Conservation (phyloP, 208 protist species). For the Lotmaria passim region DNA sequence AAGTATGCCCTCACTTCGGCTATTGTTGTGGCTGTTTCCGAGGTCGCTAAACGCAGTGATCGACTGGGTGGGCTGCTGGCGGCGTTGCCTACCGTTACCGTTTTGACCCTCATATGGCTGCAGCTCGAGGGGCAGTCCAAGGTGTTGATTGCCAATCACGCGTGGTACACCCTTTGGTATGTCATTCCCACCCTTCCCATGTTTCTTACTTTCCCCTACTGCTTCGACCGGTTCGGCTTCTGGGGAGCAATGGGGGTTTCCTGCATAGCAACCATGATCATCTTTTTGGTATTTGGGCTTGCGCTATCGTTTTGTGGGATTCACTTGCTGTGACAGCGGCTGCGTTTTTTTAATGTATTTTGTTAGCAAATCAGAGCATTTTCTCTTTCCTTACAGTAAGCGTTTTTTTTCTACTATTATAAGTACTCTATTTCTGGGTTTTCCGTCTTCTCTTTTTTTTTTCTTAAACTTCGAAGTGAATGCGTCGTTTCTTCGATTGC, state of each 20-base stretch:
- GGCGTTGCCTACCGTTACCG: slow-evolving; percentile 32
- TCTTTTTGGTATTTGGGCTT: slow-evolving; percentile 21
- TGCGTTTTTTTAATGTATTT: no score
- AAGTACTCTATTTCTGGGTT: neutral
- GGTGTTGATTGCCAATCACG: slow-evolving; percentile 30
- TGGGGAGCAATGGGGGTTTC: slow-evolving; percentile 20
- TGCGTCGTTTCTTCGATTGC: no score
- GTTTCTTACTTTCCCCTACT: slow-evolving; percentile 33
- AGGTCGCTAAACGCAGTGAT: slow-evolving; percentile 41
- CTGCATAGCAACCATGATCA: slow-evolving; percentile 1
- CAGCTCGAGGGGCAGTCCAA: slow-evolving; percentile 36
- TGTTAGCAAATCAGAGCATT: neutral
- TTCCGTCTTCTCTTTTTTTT: neutral
- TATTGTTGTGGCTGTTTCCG: slow-evolving; percentile 35
- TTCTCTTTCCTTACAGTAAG: neutral
- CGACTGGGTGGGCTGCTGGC: slow-evolving; percentile 41
- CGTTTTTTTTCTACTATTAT: no score
- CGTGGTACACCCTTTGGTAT: slow-evolving; percentile 42
- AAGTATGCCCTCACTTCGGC: slow-evolving; percentile 31
- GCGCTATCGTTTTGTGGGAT: slow-evolving; percentile 18
- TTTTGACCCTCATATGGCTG: slow-evolving; percentile 37
- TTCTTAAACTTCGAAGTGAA: no score
- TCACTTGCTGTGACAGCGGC: slow-evolving; percentile 4
- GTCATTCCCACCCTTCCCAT: slow-evolving; percentile 38
- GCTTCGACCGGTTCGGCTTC: slow-evolving; percentile 28